Conservation (phyloP, 306 rosid genomes). For the Quercus bicolor region DNA sequence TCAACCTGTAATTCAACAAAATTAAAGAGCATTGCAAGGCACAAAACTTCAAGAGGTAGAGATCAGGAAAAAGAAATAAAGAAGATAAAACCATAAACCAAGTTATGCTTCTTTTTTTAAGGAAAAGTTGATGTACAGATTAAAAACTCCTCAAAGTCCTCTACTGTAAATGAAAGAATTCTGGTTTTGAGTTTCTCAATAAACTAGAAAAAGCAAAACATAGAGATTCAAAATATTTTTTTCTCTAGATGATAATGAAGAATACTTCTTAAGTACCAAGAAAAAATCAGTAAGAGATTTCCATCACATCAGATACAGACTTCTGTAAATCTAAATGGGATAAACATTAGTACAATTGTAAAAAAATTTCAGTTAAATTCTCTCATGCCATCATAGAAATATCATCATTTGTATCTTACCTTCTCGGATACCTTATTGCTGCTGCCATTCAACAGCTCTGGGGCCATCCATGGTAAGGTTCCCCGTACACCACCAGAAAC, state of each 20-base stretch:
- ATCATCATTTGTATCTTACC: conserved; percentile 29
- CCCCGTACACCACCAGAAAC: conserved; percentile 94
- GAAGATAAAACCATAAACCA: conserved; percentile 3
- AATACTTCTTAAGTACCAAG: not conserved
- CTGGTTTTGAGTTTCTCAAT: not conserved
- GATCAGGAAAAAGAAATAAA: conserved; percentile 9
- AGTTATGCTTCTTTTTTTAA: not conserved
- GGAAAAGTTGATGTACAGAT: not conserved
- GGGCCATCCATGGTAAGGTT: conserved; percentile 95
- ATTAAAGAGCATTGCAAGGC: not conserved
- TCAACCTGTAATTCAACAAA: conserved; percentile 60
- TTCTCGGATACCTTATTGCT: conserved; percentile 88
- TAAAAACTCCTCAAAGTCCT: not conserved
- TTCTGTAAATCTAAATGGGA: not conserved
- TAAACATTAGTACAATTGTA: not conserved
- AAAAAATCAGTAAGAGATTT: not conserved
- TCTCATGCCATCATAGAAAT: not conserved
- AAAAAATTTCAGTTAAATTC: not conserved
- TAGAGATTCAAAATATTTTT: not conserved
- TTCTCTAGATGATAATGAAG: not conserved
- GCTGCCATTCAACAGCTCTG: conserved; percentile 83
- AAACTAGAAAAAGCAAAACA: not conserved
- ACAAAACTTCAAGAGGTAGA: conserved; percentile 6
- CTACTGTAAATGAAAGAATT: not conserved
- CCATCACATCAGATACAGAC: not conserved